A percentile compares a stretch with the other conserved stretches of the same genome.
Evolutionary conservation across 2,329 filamentous ascomycete species (phyloP).

Genomic region (Aspergillus sojae): DNA sequence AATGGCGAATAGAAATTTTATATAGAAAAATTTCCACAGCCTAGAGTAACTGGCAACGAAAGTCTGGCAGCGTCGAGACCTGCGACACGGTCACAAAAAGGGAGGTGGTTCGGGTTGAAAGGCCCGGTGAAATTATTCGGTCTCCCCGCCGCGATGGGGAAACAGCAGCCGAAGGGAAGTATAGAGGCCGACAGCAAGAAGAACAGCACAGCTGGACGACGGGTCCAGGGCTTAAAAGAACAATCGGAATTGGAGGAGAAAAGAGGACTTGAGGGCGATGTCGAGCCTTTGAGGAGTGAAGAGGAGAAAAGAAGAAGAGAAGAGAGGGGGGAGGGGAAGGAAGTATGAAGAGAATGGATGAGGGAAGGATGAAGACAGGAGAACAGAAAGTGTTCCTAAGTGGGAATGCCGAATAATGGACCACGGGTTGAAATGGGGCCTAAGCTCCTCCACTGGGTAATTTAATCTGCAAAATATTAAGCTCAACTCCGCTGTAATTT

Average conservation of each 20-base stretch:
- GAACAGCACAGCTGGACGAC: constrained; percentile 22
- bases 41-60: constrained; percentile 33
- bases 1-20: constrained; percentile 18
- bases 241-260: constrained; percentile 4
- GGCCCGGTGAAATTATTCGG: constrained; percentile 11
- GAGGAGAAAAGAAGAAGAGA: constrained; percentile 12
- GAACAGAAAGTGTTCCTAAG: constrained; percentile 21
- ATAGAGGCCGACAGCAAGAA: constrained; percentile 4
- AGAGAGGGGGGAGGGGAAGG: constrained; percentile 11
- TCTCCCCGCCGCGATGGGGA: constrained; percentile 6
- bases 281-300: constrained; percentile 14
- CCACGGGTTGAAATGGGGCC: constrained; percentile 25
- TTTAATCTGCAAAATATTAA: constrained; percentile 24
- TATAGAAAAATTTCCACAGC: constrained; percentile 17
- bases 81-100: constrained; percentile 33
- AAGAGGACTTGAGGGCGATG: constrained; percentile 3
- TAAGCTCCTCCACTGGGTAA: constrained; percentile 22
- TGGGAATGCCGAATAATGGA: constrained; percentile 26
- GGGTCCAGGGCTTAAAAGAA: constrained; percentile 20
- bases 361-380: constrained; percentile 21
- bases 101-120: background rate
- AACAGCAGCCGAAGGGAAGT: constrained; percentile 2
- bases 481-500: constrained; percentile 14
- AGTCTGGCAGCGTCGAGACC: constrained; percentile 39
- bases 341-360: constrained; percentile 18